Evolutionary conservation across 257 asterid species (phyloP), one percentile per base, ranked within the genome.

Genomic region (Plantago elongata): DNA sequence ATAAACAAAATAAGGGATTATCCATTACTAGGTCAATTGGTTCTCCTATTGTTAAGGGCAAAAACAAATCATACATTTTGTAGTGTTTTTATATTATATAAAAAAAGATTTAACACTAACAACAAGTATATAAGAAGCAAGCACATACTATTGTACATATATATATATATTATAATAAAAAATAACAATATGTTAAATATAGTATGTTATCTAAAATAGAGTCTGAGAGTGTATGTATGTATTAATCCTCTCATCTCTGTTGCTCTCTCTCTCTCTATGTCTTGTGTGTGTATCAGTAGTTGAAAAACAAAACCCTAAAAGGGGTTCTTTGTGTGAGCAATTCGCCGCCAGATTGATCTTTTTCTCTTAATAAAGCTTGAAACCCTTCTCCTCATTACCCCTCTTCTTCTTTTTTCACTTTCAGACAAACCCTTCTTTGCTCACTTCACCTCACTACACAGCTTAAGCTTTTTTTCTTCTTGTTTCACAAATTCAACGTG

Each of bases 301-400:
- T 72, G 77, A 55, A 67, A 76, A 76, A 66, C 82, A 75, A 81
- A 88, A 88, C 95, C 96, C 95, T 84, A 78, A 79, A 70, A 65
- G 90, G 27, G 90, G 77, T 84, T 84, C 86, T 73, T 68, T 75
- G 88, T 76, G 54, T 73, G 78, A 80, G 74, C 78, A 67, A 81
- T 78, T 83, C 84, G 96, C 96, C 95, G 96, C 95, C 89, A 79
- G 77, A 69, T 74, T 80, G 78, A 78, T 78, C 75, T 64, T 54
- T 75, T 69, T 54, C 40, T 57, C 47, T 58, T 43, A 72, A 64
- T 64, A 66, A 70, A 72, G 56, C 73, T 64, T 50, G 46, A 38
- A 46, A 65, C 71, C 67, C 10, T 58, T 74, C 66, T 61, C 14
- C 65, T 45, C 79, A 52, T 65, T 55, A 42, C 30, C 29, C 66